phyloP scores from a whole-genome alignment of 192 early-diverging fungal species.

The Coemansia sp. region DNA sequence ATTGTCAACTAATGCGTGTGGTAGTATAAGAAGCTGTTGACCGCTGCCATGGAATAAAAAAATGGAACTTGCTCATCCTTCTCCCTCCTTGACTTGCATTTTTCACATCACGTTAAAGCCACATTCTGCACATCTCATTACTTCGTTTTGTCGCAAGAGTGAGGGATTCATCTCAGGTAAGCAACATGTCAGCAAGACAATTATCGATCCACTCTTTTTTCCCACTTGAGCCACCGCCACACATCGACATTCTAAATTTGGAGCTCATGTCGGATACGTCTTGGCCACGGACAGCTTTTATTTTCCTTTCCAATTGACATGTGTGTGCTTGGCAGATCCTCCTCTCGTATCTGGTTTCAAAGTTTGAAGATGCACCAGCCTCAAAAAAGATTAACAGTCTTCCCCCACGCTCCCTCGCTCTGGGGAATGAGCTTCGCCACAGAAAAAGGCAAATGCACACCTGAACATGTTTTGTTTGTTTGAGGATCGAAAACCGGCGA shows the following conservation, averaged over 20 bases:
- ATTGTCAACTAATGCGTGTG: neutral
- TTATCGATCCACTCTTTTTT: neutral
- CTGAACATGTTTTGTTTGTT: neutral
- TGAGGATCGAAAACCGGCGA: conserved; percentile 1
- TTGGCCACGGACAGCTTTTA: neutral
- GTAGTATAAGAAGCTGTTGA: neutral
- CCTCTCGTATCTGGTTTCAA: too few relatives aligned
- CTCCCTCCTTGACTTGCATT: neutral
- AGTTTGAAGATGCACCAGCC: neutral
- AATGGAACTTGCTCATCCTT: neutral
- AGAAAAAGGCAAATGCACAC: neutral
- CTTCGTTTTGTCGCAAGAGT: too few relatives aligned
- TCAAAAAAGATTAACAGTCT: neutral
- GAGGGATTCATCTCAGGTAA: neutral
- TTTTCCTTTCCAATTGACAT: neutral
- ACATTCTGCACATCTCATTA: too few relatives aligned
- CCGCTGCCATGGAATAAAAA: too few relatives aligned
- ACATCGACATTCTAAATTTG: neutral
- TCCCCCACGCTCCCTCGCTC: too few relatives aligned
- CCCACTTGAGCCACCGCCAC: too few relatives aligned
- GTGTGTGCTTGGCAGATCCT: neutral
- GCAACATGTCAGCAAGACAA: neutral
- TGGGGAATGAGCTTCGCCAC: neutral
- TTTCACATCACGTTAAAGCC: neutral
- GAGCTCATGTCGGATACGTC: neutral